phyloP scores from a whole-genome alignment of 2,329 filamentous ascomycete genomes.

The Periconia digitata region DNA sequence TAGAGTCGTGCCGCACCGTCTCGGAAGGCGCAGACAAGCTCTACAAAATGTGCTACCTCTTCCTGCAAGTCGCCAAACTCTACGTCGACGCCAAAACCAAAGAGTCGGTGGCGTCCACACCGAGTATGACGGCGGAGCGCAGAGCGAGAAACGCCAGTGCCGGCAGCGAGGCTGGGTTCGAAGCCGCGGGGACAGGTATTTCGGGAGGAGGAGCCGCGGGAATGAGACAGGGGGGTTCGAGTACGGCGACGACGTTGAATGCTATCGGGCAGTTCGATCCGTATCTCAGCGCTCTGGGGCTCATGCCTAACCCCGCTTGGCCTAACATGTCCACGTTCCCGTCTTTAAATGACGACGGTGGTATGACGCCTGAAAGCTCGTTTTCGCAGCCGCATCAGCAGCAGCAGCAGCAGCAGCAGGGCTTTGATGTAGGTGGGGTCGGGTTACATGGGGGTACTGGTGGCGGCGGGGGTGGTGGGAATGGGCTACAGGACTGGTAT shows the following conservation, averaged over 20 bases:
- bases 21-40: conserved; percentile 64
- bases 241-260: conserved; percentile 1
- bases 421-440: conserved; percentile 9
- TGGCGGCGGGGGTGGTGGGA: background rate
- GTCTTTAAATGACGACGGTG: background rate
- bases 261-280: conserved; percentile 57
- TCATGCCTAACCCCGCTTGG: conserved; percentile 51
- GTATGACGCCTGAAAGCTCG: conserved; percentile 4
- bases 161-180: background rate
- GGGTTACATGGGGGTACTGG: conserved; percentile 4
- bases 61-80: conserved; percentile 62
- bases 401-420: too few relatives aligned
- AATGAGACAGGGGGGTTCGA: too few relatives aligned
- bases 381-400: conserved; percentile 1
- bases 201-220: too few relatives aligned
- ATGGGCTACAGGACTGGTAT: conserved; percentile 63
- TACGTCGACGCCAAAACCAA: conserved; percentile 63
- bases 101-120: conserved; percentile 35
- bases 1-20: conserved; percentile 53
- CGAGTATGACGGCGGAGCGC: background rate
- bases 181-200: conserved; percentile 22
- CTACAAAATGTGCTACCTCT: conserved; percentile 63
- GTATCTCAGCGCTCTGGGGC: conserved; percentile 65
- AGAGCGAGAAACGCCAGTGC: too few relatives aligned
- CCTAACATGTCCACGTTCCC: conserved; percentile 18